Percentiles rank a stretch among this genome's conserved stretches.
phyloP scores from a whole-genome alignment of 345 rosid genomes.

The Gossypium stocksii region DNA sequence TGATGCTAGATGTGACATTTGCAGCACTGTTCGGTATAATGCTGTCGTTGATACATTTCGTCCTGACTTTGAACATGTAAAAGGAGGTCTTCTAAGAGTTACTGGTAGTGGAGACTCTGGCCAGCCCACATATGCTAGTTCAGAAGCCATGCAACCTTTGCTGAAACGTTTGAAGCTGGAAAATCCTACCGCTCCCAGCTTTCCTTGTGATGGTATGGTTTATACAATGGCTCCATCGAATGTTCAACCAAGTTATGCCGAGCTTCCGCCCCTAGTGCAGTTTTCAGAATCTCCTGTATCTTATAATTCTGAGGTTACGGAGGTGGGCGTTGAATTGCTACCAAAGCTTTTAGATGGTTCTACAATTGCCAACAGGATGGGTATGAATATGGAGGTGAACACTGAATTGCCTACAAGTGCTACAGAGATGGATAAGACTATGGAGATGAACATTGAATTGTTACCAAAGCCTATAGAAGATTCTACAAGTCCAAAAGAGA shows the following conservation, averaged over 20 bases:
- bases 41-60: not conserved
- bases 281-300: conserved; percentile 34
- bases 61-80: conserved; percentile 2
- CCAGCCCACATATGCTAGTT: conserved; percentile 14
- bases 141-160: conserved; percentile 20
- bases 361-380: not conserved
- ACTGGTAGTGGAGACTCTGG: conserved; percentile 7
- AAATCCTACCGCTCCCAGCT: conserved; percentile 3
- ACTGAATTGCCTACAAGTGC: not conserved
- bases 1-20: conserved; percentile 20
- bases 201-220: conserved; percentile 19
- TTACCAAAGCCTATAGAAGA: conserved; percentile 6
- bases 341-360: conserved; percentile 12
- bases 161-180: conserved; percentile 28
- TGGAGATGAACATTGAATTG: conserved; percentile 16
- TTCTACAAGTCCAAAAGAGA: conserved; percentile 8
- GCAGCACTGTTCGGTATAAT: conserved; percentile 20
- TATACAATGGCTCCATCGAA: conserved; percentile 15
- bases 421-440: conserved; percentile 13
- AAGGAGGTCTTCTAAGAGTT: not conserved
- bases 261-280: conserved; percentile 28
- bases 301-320: conserved; percentile 26
- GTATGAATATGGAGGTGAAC: conserved; percentile 12
- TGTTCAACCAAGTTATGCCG: conserved; percentile 20
- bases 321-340: conserved; percentile 12